These are phyloP conservation scores for Penicillium sp. DNA, from an alignment of 2,329 filamentous ascomycete genomes.

Conservation along the genomic window DNA sequence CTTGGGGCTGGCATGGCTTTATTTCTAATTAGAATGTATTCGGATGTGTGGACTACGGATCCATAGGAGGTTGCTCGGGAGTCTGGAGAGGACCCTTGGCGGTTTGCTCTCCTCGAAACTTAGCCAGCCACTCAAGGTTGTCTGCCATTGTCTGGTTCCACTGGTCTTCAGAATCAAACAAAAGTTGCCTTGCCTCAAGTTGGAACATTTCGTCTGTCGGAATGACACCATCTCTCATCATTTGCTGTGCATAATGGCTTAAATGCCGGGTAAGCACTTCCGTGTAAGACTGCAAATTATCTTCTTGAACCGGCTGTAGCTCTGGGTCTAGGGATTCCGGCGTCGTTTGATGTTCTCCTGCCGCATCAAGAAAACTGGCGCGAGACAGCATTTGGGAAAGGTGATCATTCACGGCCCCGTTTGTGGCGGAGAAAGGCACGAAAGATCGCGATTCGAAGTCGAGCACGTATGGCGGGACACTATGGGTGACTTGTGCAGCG, in stretches of 20 bases:
- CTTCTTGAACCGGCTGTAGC: not conserved
- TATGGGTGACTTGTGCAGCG: constrained; percentile 14
- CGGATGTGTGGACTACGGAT: no score
- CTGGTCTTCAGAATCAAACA: constrained; percentile 23
- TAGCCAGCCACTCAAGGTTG: constrained; percentile 16
- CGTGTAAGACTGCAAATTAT: not conserved
- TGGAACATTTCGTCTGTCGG: constrained; percentile 28
- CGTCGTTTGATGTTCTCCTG: not conserved
- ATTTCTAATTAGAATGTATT: no score
- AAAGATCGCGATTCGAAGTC: constrained; percentile 15
- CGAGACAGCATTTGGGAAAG: constrained; percentile 14
- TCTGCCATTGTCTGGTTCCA: constrained; percentile 27
- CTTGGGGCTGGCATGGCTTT: no score
- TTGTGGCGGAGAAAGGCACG: constrained; percentile 22
- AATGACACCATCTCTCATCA: constrained; percentile 16
- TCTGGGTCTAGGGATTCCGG: not conserved
- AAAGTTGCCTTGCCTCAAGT: constrained; percentile 20
- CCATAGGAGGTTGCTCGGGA: not conserved
- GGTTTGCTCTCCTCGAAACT: constrained; percentile 1
- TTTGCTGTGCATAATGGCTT: constrained; percentile 15
- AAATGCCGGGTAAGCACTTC: constrained; percentile 17
- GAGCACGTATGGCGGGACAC: constrained; percentile 21
- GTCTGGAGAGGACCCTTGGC: not conserved
- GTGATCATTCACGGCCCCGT: constrained; percentile 11
- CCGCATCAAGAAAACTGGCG: not conserved